A percentile compares a stretch with the other conserved stretches of the same genome.
Conservation (phyloP, 2,329 filamentous ascomycete species). For the Verticillium zaregamsianum region DNA sequence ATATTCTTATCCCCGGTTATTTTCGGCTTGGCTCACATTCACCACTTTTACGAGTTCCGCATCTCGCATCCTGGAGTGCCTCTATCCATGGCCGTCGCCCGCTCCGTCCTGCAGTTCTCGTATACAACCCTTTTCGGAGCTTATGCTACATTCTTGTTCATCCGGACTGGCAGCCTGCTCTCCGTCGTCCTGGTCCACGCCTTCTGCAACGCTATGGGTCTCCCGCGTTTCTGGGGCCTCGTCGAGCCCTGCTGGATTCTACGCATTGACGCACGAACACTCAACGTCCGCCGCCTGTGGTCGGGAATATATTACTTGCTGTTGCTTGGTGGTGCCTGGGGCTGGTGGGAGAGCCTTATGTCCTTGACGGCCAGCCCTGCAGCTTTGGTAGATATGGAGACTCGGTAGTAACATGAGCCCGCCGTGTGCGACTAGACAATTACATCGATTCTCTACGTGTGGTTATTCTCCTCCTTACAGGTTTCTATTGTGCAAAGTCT, state of each 20-base stretch:
- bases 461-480: too few relatives aligned
- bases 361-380: slow-evolving; percentile 62
- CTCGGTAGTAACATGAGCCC: background rate
- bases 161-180: slow-evolving; percentile 78
- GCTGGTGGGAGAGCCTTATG: slow-evolving; percentile 71
- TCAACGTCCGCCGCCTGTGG: slow-evolving; percentile 42
- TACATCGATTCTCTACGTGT: too few relatives aligned
- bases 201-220: slow-evolving; percentile 90
- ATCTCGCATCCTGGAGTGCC: slow-evolving; percentile 72
- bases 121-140: slow-evolving; percentile 94
- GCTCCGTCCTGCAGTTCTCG: slow-evolving; percentile 76
- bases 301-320: slow-evolving; percentile 76
- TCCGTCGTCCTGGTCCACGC: slow-evolving; percentile 73
- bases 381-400: slow-evolving; percentile 32
- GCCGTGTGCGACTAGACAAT: background rate
- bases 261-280: background rate
- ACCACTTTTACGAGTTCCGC: slow-evolving; percentile 94
- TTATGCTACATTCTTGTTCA: slow-evolving; percentile 83
- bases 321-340: slow-evolving; percentile 64
- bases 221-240: slow-evolving; percentile 80
- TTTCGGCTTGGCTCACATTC: slow-evolving; percentile 89
- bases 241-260: slow-evolving; percentile 52
- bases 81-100: slow-evolving; percentile 56
- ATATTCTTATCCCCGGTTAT: slow-evolving; percentile 82
- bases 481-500: slow-evolving; percentile 6